Evolutionary conservation across 139 green algal genomes (phyloP), one percentile per base, ranked within the genome.

Genomic region (Picochlorum sp.): DNA sequence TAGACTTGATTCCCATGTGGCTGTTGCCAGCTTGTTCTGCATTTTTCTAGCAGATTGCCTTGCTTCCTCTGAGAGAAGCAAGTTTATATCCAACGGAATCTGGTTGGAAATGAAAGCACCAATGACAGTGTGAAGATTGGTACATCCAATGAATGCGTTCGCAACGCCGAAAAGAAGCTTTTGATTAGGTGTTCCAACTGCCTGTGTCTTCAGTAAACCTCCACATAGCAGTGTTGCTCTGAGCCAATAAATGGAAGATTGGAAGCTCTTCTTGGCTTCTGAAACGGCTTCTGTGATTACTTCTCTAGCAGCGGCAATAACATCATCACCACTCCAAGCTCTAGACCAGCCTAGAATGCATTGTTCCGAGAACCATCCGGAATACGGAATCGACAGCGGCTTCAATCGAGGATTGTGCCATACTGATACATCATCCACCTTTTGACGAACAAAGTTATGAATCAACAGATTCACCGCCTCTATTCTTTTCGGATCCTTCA

Each of bases 311-410:
- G 24, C 28, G 9, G 26, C 29, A 30, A 30, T 10, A 41, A 77
- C 55, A 55, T 75, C 55, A 8, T 40, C 5, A 12, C 64, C 14
- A 0, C 41, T 31, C 74, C 74, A 82, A 10, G n/a, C 22, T n/a
- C 51, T 14, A 3, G 74, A 62, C 74, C 74, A 82, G 16, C 53
- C 32, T n/a, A 82, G 57, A 18, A 82, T 50, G 50, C 49, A 67
- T 50, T 76, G 69, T 33, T 64, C 60, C 22, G 79, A 41, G 33
- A 82, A 56, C 74, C 74, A 82, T 22, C 70, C 74, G 8, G 74
- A 55, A 2, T 77, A 50, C 7, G 71, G 74, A 59, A 82, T 73
- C 47, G 41, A 40, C 9, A 82, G 57, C n/a, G n/a, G n/a, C n/a
- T n/a, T n/a, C n/a, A n/a, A n/a, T n/a, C n/a, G 39, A n/a, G n/a